These are phyloP conservation scores for Schizopora paradoxa DNA, from an alignment of 1,284 basidiomycete genomes.

Conservation along the genomic window DNA sequence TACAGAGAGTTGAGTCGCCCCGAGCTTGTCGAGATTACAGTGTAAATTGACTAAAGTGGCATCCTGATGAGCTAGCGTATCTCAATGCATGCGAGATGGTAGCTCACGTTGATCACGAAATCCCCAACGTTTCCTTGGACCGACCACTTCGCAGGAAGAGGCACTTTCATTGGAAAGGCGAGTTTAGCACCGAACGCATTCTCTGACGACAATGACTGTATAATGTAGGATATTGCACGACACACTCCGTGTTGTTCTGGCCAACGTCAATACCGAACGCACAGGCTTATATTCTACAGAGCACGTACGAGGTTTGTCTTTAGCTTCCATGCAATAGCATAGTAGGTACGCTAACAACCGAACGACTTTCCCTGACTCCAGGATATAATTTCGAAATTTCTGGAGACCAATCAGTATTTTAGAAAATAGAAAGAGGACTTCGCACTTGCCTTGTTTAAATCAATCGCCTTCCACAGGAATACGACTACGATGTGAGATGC, in stretches of 20 bases:
- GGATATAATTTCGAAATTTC: conserved; percentile 81
- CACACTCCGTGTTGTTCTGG: conserved; percentile 87
- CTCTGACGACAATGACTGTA: conserved; percentile 89
- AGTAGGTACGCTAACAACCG: conserved; percentile 75
- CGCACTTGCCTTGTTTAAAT: conserved; percentile 75
- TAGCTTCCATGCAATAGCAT: conserved; percentile 77
- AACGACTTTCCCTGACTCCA: conserved; percentile 74
- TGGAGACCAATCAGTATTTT: conserved; percentile 34
- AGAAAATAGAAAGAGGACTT: conserved; percentile 8
- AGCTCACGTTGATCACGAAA: conserved; percentile 78
- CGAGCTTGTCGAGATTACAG: conserved; percentile 83
- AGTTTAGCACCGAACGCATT: conserved; percentile 68
- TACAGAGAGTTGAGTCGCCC: conserved; percentile 80
- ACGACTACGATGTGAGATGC: conserved; percentile 48
- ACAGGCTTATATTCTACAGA: conserved; percentile 11
- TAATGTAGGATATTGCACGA: conserved; percentile 83
- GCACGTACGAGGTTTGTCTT: conserved; percentile 79
- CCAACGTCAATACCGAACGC: conserved; percentile 19
- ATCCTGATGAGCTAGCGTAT: conserved; percentile 8
- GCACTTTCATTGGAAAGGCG: conserved; percentile 53
- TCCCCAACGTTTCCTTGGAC: conserved; percentile 74
- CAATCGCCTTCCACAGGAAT: conserved; percentile 86
- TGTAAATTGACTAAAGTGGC: conserved; percentile 71
- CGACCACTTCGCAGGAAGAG: conserved; percentile 71
- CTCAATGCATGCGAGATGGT: conserved; percentile 1